Evolutionary conservation across 495 filamentous ascomycete species (phyloP).

Genomic region (Trichocladium uniseriatum): DNA sequence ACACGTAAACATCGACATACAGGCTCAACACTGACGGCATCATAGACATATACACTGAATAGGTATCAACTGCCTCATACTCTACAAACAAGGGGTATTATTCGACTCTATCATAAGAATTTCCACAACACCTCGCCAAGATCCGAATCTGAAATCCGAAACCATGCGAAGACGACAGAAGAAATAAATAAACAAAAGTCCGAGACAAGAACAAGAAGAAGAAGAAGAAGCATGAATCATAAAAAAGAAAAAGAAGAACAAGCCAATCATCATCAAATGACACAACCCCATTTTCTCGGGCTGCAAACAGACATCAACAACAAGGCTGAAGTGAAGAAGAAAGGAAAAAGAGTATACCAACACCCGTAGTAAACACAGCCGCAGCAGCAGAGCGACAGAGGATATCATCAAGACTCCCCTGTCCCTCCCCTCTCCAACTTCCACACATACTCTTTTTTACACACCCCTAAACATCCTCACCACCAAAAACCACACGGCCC

Average conservation of each 20-base stretch:
- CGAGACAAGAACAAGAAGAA: not conserved
- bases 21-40: too few species aligned
- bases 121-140: not conserved
- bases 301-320: not conserved
- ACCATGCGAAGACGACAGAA: not conserved
- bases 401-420: not conserved
- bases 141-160: not conserved
- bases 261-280: not conserved
- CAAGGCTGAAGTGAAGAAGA: too few species aligned
- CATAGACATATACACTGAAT: too few species aligned
- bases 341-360: too few species aligned
- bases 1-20: too few species aligned
- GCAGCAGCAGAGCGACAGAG: too few species aligned
- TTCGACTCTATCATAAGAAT: not conserved
- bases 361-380: too few species aligned
- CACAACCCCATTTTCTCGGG: not conserved
- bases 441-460: conserved; percentile 20
- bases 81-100: not conserved
- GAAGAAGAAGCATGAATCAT: not conserved
- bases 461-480: conserved; percentile 75
- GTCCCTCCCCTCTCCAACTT: not conserved
- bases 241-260: too few species aligned
- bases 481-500: conserved; percentile 90
- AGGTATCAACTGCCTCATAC: too few species aligned
- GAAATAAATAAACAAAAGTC: not conserved